These are phyloP conservation scores for Aristolochia fimbriata DNA, from an alignment of 164 flowering plant genomes.

Conservation along the genomic window DNA sequence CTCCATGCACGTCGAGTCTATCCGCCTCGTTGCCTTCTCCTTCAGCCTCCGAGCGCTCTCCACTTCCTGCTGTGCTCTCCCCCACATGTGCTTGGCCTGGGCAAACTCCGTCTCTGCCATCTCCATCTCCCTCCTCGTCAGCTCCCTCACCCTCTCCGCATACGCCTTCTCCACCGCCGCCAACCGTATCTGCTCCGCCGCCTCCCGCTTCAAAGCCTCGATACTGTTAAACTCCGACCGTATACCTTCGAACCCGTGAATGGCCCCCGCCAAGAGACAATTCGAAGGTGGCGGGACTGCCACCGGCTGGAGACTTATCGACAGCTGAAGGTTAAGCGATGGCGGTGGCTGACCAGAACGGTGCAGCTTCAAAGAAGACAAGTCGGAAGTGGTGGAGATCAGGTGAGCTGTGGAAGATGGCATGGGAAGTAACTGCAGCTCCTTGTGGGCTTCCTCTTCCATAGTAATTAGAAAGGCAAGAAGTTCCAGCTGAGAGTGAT, in stretches of 20 bases:
- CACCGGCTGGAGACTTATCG: slow-evolving; percentile 51
- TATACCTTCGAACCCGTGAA: neutral
- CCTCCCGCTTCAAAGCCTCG: slow-evolving; percentile 69
- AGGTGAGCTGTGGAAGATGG: slow-evolving; percentile 19
- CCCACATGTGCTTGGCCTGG: slow-evolving; percentile 73
- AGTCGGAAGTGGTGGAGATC: no score
- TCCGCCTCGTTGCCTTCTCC: slow-evolving; percentile 40
- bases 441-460: slow-evolving; percentile 49
- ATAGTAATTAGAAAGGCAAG: no score
- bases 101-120: slow-evolving; percentile 83
- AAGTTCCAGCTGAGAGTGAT: no score
- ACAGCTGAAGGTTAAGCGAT: slow-evolving; percentile 62
- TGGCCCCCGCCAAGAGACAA: slow-evolving; percentile 2
- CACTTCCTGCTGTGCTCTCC: slow-evolving; percentile 66
- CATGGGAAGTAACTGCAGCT: slow-evolving; percentile 52
- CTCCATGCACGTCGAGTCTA: slow-evolving; percentile 68
- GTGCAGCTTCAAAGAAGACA: slow-evolving; percentile 6
- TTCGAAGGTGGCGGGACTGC: slow-evolving; percentile 15
- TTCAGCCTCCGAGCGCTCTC: slow-evolving; percentile 65
- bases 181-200: slow-evolving; percentile 74
- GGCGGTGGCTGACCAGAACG: slow-evolving; percentile 17
- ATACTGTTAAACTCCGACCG: slow-evolving; percentile 18
- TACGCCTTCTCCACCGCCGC: slow-evolving; percentile 88
- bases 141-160: slow-evolving; percentile 84
- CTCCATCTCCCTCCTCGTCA: slow-evolving; percentile 82